Percentiles rank a stretch among this genome's conserved stretches.
phyloP scores from a whole-genome alignment of 805 yeast genomes.

The Lipomyces japonicus region DNA sequence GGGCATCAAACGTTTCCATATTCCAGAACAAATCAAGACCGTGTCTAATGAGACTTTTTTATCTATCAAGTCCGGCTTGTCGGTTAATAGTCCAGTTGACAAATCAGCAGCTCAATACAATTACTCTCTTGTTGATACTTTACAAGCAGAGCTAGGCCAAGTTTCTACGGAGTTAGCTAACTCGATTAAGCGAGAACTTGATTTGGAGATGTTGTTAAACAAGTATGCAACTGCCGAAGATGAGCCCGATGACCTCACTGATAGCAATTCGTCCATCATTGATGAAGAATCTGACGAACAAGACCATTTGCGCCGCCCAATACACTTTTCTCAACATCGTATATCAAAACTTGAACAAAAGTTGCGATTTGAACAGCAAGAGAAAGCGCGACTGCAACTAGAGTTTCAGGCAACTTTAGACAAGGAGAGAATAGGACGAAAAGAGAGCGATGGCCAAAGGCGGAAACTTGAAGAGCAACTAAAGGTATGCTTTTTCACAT shows the following conservation, averaged over 20 bases:
- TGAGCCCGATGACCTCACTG: slow-evolving; percentile 9
- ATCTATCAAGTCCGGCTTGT: slow-evolving; percentile 10
- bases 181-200: slow-evolving; percentile 28
- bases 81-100: neutral
- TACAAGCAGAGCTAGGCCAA: slow-evolving; percentile 20
- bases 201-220: slow-evolving; percentile 23
- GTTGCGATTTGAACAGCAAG: slow-evolving; percentile 22
- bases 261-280: slow-evolving; percentile 5
- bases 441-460: slow-evolving; percentile 11
- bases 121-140: slow-evolving; percentile 15
- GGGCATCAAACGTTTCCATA: slow-evolving; percentile 10
- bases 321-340: slow-evolving; percentile 1
- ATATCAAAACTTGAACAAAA: slow-evolving; percentile 11
- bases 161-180: slow-evolving; percentile 27
- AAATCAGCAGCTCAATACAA: slow-evolving; percentile 8
- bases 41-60: slow-evolving; percentile 17
- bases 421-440: slow-evolving; percentile 16
- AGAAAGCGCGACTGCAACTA: slow-evolving; percentile 19
- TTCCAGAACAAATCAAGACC: slow-evolving; percentile 14
- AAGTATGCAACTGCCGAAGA: slow-evolving; percentile 22
- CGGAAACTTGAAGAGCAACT: slow-evolving; percentile 16
- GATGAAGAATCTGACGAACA: slow-evolving; percentile 12
- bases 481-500: slow-evolving; percentile 6
- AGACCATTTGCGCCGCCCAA: slow-evolving; percentile 1
- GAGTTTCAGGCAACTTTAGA: slow-evolving; percentile 17